Base-by-base conservation (phyloP, 169 alveolate genomes). In the Eimeria nieschulzi region DNA sequence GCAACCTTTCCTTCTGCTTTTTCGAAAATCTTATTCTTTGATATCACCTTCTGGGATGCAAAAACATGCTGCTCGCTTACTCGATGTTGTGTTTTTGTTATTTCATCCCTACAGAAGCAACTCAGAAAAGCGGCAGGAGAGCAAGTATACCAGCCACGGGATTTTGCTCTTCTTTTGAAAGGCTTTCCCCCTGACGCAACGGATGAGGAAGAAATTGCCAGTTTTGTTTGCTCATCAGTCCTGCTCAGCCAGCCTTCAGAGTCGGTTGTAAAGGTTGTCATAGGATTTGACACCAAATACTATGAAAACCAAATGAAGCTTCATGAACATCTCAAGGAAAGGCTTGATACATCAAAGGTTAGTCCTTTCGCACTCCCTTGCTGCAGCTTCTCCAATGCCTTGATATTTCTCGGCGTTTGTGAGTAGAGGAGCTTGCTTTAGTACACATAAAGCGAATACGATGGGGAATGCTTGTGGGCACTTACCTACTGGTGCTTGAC, bases 211-310 rank as follows among this genome's bases (percentile, higher is more conserved):
- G 93, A 88, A 78, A 78, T 88, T 13, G 82, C 93, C 64, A 46
- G 54, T 53, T 88, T 88, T 26, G 63, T 76, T 9, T 71, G 85
- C 55, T 15, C n/a, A 55, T 59, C 84, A 13, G 66, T 83, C 13
- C 64, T 88, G 78, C 46, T 46, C 19, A 83, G 66, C 71, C 75
- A 70, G 26, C 75, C 72, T 7, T 33, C 80, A 23, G 93, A 83
- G 59, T 88, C 90, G 13, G 85, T 88, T 9, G 93, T 88, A 26
- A 88, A 88, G 71, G 93, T 88, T 53, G 93, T 88, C 55, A 88
- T 88, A 46, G 93, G 93, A 70, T 88, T 88, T 63, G 90, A 88
- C 25, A 76, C 64, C 66, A 54, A 83, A n/a, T 90, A 88, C 54
- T 88, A 88, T 83, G 84, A 88, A 55, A 83, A 88, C 75, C 83